phyloP scores from a whole-genome alignment of 495 filamentous ascomycete genomes.

The Penicillium flavigenum region DNA sequence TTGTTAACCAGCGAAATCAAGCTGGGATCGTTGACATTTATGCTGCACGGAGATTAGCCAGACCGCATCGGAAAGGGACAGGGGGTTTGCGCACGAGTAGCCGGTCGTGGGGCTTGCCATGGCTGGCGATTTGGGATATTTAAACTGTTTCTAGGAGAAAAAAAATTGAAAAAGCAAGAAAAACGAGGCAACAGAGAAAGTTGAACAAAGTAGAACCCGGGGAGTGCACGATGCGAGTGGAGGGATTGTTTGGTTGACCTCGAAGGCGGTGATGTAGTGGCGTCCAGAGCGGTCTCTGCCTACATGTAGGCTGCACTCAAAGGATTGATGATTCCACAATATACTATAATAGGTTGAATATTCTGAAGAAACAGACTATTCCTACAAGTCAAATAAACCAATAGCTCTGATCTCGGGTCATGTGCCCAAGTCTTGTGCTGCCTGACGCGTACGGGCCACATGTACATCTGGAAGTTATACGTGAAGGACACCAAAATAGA shows the following conservation, averaged over 20 bases:
- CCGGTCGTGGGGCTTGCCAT: slow-evolving; percentile 51
- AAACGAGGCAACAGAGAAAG: slow-evolving; percentile 12
- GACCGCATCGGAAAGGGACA: slow-evolving; percentile 29
- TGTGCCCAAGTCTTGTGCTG: not conserved
- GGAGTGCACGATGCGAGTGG: slow-evolving; percentile 19
- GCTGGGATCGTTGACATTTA: slow-evolving; percentile 77
- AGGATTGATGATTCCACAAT: not conserved
- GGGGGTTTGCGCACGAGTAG: slow-evolving; percentile 45
- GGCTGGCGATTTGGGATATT: slow-evolving; percentile 34
- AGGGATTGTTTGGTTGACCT: slow-evolving; percentile 28
- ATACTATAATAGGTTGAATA: not conserved
- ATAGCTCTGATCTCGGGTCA: not conserved
- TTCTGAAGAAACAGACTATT: not conserved
- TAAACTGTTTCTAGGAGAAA: slow-evolving; percentile 19
- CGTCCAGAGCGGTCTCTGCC: slow-evolving; percentile 17
- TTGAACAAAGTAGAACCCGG: not conserved
- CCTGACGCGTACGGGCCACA: slow-evolving; percentile 7
- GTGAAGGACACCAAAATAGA: not conserved
- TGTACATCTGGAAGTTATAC: slow-evolving; percentile 1
- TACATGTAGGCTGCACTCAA: slow-evolving; percentile 7
- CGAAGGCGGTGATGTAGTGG: slow-evolving; percentile 35
- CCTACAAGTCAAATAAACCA: not conserved
- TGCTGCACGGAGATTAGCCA: slow-evolving; percentile 51
- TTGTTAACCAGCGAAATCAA: slow-evolving; percentile 97
- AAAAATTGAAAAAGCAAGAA: slow-evolving; percentile 11